Evolutionary conservation across 345 rosid species (phyloP), one percentile per base, ranked within the genome.

Genomic region (Triadica sebifera): DNA sequence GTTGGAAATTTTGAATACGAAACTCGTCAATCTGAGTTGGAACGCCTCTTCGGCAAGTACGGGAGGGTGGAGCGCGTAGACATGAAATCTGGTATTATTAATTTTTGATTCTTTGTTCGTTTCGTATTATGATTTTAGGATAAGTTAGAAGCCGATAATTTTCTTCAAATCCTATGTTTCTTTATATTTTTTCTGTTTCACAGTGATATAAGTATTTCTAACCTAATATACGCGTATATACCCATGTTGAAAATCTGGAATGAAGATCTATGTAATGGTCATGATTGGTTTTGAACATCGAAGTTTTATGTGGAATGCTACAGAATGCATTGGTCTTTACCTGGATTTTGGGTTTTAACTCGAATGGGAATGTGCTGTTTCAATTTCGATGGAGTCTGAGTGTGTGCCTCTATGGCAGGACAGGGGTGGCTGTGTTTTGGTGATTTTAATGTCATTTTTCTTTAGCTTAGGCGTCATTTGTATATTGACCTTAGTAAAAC

Each of bases 31-130:
- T 85, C 93, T 4, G 97, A 93, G 69, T 80, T 91, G 57, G 97
- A 93, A 64, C 85, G 94, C 7, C 53, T 90, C 22, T 91, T 91
- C 80, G 69, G 90, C 74, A 93, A 89, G 81, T 87, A 87, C 55
- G 96, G 98, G 70, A 87, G 89, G 60, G 87, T 90, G 58, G 97
- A 93, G 68, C 87, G 98, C 0, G 90, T 91, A 4, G 97, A 93
- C 75, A 93, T 91, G 90, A 91, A 93, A 87, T 89, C 97, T 85
- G 97, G 98, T 91, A 86, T 80, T 8, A 15, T 56, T 67, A 20
- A 34, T 43, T 6, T 1, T 22, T 6, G 10, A 11, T 41, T 3
- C 12, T 47, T 24, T 5, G 11, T 17, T 62, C 34, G n/a, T 37
- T 68, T 6, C 19, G 6, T 11, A 39, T 58, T 34, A 3, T 24